Conservation (phyloP, 805 yeast genomes). For the Hanseniaspora pseudoguilliermondii region DNA sequence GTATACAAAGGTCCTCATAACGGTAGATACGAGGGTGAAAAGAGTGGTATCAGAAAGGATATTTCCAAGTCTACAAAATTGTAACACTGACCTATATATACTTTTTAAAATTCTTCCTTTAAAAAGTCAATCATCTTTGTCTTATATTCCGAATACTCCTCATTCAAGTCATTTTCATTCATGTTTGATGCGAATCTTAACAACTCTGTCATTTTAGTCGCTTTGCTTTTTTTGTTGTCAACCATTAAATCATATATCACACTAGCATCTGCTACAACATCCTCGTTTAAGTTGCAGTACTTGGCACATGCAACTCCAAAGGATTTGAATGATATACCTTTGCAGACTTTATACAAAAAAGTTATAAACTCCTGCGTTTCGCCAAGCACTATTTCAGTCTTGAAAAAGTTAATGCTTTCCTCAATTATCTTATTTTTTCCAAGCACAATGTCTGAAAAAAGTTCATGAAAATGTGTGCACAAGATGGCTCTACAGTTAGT, state of each 20-base stretch:
- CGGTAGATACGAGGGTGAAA: conserved; percentile 84
- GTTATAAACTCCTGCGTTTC: conserved; percentile 18
- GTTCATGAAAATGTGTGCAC: conserved; percentile 35
- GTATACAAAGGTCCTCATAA: conserved; percentile 61
- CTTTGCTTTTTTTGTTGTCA: conserved; percentile 13
- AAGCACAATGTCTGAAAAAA: conserved; percentile 25
- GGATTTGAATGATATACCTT: conserved; percentile 27
- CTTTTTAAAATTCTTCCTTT: neutral
- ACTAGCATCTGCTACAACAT: conserved; percentile 27
- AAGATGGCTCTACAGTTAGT: conserved; percentile 23
- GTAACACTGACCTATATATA: conserved; percentile 14
- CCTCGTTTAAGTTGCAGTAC: conserved; percentile 26
- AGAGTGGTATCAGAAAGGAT: conserved; percentile 94
- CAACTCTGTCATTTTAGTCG: conserved; percentile 19
- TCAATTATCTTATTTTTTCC: conserved; percentile 9
- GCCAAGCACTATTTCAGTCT: conserved; percentile 24
- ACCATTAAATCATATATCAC: conserved; percentile 18
- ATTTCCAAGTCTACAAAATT: conserved; percentile 77
- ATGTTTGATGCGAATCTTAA: conserved; percentile 23
- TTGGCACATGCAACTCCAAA: conserved; percentile 34
- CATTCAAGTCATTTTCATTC: neutral
- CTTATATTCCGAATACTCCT: neutral
- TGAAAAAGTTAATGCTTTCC: conserved; percentile 24
- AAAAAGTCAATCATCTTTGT: neutral
- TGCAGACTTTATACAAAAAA: conserved; percentile 26